A percentile compares a stretch with the other conserved stretches of the same genome.
These are phyloP conservation scores for Fusarium bactridioides DNA, from an alignment of 2,329 filamentous ascomycete genomes.

Conservation along the genomic window DNA sequence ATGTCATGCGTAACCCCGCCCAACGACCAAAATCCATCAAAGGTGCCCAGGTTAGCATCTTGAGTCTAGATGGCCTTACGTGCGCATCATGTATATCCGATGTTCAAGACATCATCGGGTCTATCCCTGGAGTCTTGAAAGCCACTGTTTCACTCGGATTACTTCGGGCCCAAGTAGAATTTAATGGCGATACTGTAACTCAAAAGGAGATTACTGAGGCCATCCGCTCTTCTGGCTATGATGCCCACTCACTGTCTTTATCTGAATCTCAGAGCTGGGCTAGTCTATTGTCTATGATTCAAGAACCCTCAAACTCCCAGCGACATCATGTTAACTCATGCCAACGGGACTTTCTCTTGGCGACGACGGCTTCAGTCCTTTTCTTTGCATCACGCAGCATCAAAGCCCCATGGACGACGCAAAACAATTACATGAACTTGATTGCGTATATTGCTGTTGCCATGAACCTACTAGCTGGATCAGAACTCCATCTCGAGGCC, in stretches of 20 bases:
- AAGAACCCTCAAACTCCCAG: background rate
- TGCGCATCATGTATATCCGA: background rate
- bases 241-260: background rate
- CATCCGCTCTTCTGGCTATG: background rate
- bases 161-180: background rate
- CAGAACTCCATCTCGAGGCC: rapidly evolving
- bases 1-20: background rate
- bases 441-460: rapidly evolving
- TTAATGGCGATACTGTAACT: background rate
- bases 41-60: background rate
- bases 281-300: background rate
- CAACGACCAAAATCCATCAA: background rate
- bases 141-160: background rate
- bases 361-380: background rate
- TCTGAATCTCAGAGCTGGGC: background rate
- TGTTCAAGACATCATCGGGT: background rate
- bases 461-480: background rate
- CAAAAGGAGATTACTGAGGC: rapidly evolving
- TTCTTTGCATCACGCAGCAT: background rate
- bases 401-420: background rate
- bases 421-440: too few species aligned
- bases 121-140: background rate
- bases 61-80: background rate
- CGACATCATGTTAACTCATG: background rate
- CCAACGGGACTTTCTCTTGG: background rate